Base-by-base conservation (phyloP, 1,284 basidiomycete genomes). In the Hymenochaete sp. region DNA sequence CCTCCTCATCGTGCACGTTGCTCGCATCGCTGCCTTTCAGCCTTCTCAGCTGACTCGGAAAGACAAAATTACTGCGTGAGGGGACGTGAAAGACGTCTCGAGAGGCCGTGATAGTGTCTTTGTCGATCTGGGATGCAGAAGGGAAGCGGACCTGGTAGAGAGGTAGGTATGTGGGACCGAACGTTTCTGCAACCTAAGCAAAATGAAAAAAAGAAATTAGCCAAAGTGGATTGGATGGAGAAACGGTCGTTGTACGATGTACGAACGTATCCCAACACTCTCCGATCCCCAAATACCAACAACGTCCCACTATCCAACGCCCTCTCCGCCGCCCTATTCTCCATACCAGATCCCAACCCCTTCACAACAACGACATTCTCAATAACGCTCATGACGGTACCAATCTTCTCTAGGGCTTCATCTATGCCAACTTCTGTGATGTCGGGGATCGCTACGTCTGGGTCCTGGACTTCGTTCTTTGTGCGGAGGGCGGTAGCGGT, bases 1-100 rank as follows among this genome's bases (percentile, higher is more conserved):
- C 82, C 57, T 93, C 90, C 62, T 93, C 90, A 56, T 93, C 91
- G 55, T 89, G 79, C 5, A 90, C 72, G 60, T 93, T 93, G 59
- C 87, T 91, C n/a, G 91, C 90, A 55, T 93, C 90, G 55, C 86
- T 91, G 29, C 90, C 91, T 57, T 81, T 90, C 38, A 75, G 52
- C 21, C 64, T 68, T 49, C 71, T 71, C 29, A 93, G 72, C 41
- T 78, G 72, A 36, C 71, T 68, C 8, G 90, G 70, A 57, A 86
- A 86, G 28, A 93, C 81, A 55, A 89, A 90, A 38, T 74, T 73
- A 62, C 87, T 90, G 36, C 77, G 76, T 22, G 67, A 62, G 1
- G 89, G 89, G 25, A 88, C 74, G 59, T 91, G 88, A 60, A 78
- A 91, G 26, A 93, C 80, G 43, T 75, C 65, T 25, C 75, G 71